phyloP scores from a whole-genome alignment of 2,329 filamentous ascomycete genomes.

The Nemania diffusa region DNA sequence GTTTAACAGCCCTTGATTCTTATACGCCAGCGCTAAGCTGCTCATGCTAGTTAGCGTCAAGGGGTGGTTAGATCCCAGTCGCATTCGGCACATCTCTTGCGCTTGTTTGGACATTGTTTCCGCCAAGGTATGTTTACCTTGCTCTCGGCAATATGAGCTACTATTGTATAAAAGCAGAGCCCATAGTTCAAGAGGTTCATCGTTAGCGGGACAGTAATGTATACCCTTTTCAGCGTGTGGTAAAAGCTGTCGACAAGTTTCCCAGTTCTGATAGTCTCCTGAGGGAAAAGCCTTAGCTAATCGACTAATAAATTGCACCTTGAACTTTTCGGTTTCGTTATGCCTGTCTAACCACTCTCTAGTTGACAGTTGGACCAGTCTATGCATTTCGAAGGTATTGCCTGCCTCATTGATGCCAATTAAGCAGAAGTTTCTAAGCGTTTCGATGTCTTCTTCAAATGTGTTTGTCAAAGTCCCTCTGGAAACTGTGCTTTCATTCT shows the following conservation, averaged over 20 bases:
- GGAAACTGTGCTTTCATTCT: background rate
- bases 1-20: background rate
- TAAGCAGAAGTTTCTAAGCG: conserved; percentile 53
- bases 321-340: conserved; percentile 45
- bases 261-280: conserved; percentile 47
- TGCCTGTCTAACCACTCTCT: conserved; percentile 48
- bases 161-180: background rate
- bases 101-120: conserved; percentile 3
- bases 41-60: background rate
- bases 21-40: background rate
- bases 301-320: conserved; percentile 44
- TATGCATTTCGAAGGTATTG: conserved; percentile 55
- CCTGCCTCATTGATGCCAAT: conserved; percentile 41
- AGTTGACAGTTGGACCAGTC: conserved; percentile 54
- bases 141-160: background rate
- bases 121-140: conserved; percentile 11
- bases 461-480: conserved; percentile 1
- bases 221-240: conserved; percentile 18
- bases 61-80: background rate
- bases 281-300: conserved; percentile 44
- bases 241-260: conserved; percentile 12
- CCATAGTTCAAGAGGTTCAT: conserved; percentile 40
- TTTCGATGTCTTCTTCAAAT: conserved; percentile 50
- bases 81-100: too few species aligned
- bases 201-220: conserved; percentile 1